A percentile compares a stretch with the other conserved stretches of the same genome.
phyloP scores from a whole-genome alignment of 306 rosid species.

The Neltuma alba region DNA sequence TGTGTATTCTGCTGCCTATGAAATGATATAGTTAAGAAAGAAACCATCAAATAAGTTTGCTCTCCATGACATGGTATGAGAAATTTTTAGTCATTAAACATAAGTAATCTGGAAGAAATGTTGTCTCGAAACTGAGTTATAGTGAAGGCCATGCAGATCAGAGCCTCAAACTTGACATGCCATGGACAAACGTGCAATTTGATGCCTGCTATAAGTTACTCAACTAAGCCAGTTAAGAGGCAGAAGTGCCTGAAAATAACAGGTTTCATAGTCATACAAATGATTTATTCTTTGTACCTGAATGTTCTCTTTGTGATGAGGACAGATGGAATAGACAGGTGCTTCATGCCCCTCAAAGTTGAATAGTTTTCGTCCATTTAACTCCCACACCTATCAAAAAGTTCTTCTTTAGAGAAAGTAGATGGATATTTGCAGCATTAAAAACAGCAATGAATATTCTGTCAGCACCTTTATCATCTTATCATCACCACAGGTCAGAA shows the following conservation, averaged over 20 bases:
- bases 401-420: constrained; percentile 36
- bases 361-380: constrained; percentile 59
- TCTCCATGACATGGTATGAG: background rate
- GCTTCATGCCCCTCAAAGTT: constrained; percentile 86
- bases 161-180: constrained; percentile 2
- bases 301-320: constrained; percentile 88
- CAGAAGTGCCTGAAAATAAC: constrained; percentile 11
- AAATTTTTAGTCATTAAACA: background rate
- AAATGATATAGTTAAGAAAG: background rate
- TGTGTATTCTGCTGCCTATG: background rate
- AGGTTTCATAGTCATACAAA: constrained; percentile 2
- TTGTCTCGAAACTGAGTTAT: background rate
- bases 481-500: constrained; percentile 91
- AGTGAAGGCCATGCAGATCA: background rate
- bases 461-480: constrained; percentile 72
- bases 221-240: background rate
- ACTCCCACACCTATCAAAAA: constrained; percentile 78
- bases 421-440: constrained; percentile 24
- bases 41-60: background rate
- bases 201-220: background rate
- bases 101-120: background rate
- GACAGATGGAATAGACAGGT: constrained; percentile 84
- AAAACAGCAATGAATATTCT: constrained; percentile 21
- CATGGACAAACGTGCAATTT: background rate
- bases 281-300: constrained; percentile 54